Conservation (phyloP, 192 early-diverging fungal genomes). For the Coemansia sp. region DNA sequence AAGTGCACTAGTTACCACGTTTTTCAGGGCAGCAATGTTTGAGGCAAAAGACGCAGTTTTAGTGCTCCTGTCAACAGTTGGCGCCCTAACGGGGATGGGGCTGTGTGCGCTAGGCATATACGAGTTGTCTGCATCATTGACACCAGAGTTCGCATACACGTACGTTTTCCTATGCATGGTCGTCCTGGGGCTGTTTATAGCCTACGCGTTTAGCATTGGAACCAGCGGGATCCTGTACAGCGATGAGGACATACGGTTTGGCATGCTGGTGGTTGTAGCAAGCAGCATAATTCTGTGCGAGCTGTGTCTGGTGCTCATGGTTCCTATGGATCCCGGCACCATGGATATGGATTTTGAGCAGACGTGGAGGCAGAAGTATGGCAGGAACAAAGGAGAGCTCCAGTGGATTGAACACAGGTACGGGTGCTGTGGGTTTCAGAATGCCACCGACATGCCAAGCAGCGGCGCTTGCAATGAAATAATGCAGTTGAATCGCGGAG, state of each 20-base stretch:
- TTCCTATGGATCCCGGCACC: constrained; percentile 16
- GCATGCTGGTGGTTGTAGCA: constrained; percentile 11
- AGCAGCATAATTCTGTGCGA: constrained; percentile 27
- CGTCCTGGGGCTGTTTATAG: constrained; percentile 7
- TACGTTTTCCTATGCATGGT: neutral
- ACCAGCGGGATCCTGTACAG: constrained; percentile 10
- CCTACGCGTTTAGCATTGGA: constrained; percentile 7
- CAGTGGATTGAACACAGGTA: constrained; percentile 51
- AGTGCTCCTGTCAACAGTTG: neutral
- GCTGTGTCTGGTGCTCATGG: constrained; percentile 15
- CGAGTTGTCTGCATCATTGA: neutral
- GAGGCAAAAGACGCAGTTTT: neutral
- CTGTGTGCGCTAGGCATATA: constrained; percentile 11
- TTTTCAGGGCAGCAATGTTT: neutral
- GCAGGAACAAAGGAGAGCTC: constrained; percentile 35
- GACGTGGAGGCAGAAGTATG: constrained; percentile 53
- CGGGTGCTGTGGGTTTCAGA: constrained; percentile 56
- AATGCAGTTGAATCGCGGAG: neutral
- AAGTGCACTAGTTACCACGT: neutral
- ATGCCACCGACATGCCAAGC: constrained; percentile 37
- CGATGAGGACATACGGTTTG: neutral
- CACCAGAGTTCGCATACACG: constrained; percentile 7
- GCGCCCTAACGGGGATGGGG: constrained; percentile 13
- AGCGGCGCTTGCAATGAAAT: neutral
- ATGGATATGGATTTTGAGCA: constrained; percentile 25